phyloP scores from a whole-genome alignment of 176 grass and related monocot species.

The Melocanna baccifera region DNA sequence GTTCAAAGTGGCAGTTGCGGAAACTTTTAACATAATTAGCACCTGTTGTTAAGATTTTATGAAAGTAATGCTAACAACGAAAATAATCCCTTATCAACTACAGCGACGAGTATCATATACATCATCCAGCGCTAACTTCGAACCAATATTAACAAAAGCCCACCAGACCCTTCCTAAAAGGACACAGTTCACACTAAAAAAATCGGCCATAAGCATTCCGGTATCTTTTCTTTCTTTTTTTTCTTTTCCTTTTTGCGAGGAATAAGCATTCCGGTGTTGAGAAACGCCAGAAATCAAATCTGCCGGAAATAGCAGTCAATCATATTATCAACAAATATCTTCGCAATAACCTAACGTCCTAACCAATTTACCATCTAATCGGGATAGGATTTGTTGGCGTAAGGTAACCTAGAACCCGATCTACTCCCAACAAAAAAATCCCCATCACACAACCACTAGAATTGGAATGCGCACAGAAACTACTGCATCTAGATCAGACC shows the following conservation, averaged over 20 bases:
- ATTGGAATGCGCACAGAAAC: neutral
- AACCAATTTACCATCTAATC: neutral
- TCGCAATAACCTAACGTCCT: neutral
- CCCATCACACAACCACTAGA: neutral
- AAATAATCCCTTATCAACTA: neutral
- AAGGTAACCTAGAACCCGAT: neutral
- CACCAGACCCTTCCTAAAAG: neutral
- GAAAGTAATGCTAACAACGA: neutral
- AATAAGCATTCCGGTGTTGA: neutral
- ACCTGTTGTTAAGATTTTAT: neutral
- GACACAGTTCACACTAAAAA: neutral
- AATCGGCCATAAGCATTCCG: neutral
- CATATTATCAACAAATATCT: neutral
- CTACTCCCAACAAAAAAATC: neutral
- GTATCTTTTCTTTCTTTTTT: too few species aligned
- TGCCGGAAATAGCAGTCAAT: neutral
- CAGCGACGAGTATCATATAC: neutral
- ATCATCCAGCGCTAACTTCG: neutral
- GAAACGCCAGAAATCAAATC: neutral
- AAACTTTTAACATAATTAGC: neutral
- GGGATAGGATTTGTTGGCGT: neutral
- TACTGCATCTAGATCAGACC: constrained; percentile 18
- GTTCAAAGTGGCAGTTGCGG: neutral
- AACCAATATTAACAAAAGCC: neutral
- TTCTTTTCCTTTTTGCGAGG: too few species aligned